Percentiles rank a stretch among this genome's conserved stretches.
phyloP scores from a whole-genome alignment of 306 rosid genomes.

The Trichosanthes truncata region DNA sequence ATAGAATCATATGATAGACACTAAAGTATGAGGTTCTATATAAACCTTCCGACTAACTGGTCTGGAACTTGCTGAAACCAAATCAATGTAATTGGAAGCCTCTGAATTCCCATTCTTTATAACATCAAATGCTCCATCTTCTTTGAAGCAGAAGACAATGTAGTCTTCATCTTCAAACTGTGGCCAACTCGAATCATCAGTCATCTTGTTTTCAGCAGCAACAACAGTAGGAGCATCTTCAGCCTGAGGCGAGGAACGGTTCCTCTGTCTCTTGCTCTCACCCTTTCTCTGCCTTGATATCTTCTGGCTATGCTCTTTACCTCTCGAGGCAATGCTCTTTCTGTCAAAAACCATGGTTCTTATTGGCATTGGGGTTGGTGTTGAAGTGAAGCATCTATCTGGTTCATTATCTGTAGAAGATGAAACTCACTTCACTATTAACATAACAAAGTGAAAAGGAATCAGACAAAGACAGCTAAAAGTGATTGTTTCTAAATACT shows the following conservation, averaged over 20 bases:
- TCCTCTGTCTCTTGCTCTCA: constrained; percentile 6
- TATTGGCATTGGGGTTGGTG: constrained; percentile 10
- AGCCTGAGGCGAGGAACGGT: constrained; percentile 10
- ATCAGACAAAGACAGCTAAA: background rate
- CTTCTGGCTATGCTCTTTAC: background rate
- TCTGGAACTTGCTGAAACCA: constrained; percentile 22
- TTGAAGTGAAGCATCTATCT: constrained; percentile 6
- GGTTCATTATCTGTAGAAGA: constrained; percentile 19
- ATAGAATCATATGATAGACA: background rate
- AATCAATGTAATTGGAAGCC: constrained; percentile 8
- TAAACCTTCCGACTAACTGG: constrained; percentile 45
- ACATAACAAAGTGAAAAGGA: background rate
- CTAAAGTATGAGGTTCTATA: background rate
- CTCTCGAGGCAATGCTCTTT: background rate
- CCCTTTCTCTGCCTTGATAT: constrained; percentile 13
- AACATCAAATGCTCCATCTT: constrained; percentile 44
- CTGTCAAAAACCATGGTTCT: constrained; percentile 21
- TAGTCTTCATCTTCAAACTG: constrained; percentile 38
- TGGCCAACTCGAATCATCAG: constrained; percentile 28
- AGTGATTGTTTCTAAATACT: background rate
- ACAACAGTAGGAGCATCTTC: constrained; percentile 12
- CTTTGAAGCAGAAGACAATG: constrained; percentile 51
- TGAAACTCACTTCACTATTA: background rate
- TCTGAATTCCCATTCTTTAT: constrained; percentile 24
- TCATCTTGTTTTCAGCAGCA: background rate